Evolutionary conservation across 202 grass and related monocot genomes (phyloP), one percentile per base, ranked within the genome.

Genomic region (Carex arenaria): DNA sequence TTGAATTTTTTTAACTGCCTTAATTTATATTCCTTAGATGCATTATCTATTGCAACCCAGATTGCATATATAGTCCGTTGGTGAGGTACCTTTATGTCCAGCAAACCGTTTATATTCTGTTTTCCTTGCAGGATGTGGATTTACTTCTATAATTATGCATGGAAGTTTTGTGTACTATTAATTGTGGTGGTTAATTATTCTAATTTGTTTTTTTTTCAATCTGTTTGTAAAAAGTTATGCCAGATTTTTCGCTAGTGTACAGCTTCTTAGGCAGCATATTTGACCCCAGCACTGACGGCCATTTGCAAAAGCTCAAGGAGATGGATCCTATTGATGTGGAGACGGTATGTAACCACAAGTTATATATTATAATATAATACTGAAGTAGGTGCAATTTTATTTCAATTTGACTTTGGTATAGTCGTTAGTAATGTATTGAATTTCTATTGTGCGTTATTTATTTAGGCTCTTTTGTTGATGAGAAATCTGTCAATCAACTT

Each of bases 251-350:
- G 14, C 86, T 86, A 90, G 94, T 97, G 40, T 97, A 97, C 73
- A 90, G 64, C 23, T 97, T 97, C 85, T 87, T 97, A 64, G 94
- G 89, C 51, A 97, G 87, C 82, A 30, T 97, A 85, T 97, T 97
- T 34, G 94, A 97, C 86, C 94, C 94, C 89, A 93, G 79, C 80
- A 97, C 89, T 67, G 87, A 86, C 57, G 94, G 85, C 31, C 94
- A 97, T 88, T 84, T 97, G 73, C 89, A 97, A 84, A 93, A 97
- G 86, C 91, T 97, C 52, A 93, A 97, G 64, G 94, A 93, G 87
- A 97, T 97, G 94, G 90, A 93, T 91, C 94, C 94, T 57, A 97
- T 97, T 90, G 94, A 97, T 87, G 91, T 97, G 74, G 94, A 97
- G 86, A 93, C 94, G 62, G 94, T 97, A 93, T 84, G 86, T 31